These are phyloP conservation scores for Diplodia corticola DNA, from an alignment of 2,329 filamentous ascomycete genomes.

Conservation along the genomic window DNA sequence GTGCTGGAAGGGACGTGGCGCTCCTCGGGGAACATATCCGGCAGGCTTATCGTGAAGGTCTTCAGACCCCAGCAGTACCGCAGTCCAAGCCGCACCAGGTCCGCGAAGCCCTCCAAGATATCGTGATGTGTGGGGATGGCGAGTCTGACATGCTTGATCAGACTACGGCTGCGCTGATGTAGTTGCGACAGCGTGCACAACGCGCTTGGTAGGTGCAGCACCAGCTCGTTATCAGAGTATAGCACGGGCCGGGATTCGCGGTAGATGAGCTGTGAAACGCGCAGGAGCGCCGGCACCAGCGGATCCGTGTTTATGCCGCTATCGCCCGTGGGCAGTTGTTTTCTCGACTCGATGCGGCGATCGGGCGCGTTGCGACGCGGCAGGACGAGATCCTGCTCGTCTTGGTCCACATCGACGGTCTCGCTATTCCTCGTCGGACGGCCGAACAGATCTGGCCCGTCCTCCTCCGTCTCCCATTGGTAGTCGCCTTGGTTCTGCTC, in stretches of 20 bases:
- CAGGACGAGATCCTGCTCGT: not conserved
- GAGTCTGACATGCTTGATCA: slow-evolving; percentile 46
- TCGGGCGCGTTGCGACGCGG: not conserved
- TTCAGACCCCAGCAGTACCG: slow-evolving; percentile 50
- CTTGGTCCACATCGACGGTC: no score
- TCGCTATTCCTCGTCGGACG: not conserved
- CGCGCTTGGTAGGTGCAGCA: slow-evolving; percentile 41
- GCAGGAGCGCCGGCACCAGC: slow-evolving; percentile 42
- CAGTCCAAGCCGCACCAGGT: slow-evolving; percentile 47
- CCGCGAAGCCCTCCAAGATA: slow-evolving; percentile 49
- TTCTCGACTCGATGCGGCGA: slow-evolving; percentile 21
- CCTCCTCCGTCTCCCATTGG: not conserved
- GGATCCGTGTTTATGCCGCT: slow-evolving; percentile 32
- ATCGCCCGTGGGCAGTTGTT: slow-evolving; percentile 21
- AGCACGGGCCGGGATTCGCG: slow-evolving; percentile 44
- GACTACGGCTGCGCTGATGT: slow-evolving; percentile 45
- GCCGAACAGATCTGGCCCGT: not conserved
- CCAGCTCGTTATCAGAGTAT: slow-evolving; percentile 44
- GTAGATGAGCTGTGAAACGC: slow-evolving; percentile 43
- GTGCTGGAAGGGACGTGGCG: slow-evolving; percentile 30
- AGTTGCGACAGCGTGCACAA: slow-evolving; percentile 41
- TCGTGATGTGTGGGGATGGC: slow-evolving; percentile 50
- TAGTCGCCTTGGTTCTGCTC: slow-evolving; percentile 6
- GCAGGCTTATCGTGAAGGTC: slow-evolving; percentile 44
- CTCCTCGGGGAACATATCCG: slow-evolving; percentile 35